Base-by-base conservation (phyloP, 1,284 basidiomycete species). In the Cerioporus squamosus region DNA sequence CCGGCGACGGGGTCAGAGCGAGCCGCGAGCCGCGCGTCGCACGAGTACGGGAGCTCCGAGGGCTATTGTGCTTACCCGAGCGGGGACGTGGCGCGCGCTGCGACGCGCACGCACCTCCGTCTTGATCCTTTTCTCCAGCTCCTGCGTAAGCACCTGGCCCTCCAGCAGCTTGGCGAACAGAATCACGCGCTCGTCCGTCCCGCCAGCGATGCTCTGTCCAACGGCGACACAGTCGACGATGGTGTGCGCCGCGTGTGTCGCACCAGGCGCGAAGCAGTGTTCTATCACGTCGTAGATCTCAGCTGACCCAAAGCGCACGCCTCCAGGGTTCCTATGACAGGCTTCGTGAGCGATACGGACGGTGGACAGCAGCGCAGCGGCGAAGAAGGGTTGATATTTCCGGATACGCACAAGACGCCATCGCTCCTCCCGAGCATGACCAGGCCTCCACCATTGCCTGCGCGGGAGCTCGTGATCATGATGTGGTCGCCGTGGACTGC, bases 281-380 rank as follows among this genome's bases (percentile, higher is more conserved):
- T 93, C 91, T 42, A 95, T 79, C 45, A 94, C 87, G 66, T 91
- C 88, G 75, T 95, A 95, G 53, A 95, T 84, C 74, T 95, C 94
- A 29, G 88, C 85, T 33, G 90, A 89, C 20, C 93, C 93, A 69
- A 95, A 95, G 20, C 93, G 84, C 60, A 96, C 85, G 2, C 93
- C 93, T 53, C 90, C 89, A 4, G 94, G 93, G 72, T 95, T 92
- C 64, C 86, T 88, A 42, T n/a, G 31, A 43, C 44, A 39, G 9
- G 53, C n/a, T 26, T 5, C 38, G 51, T 55, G 48, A 55, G 60
- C 51, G 44, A 40, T 45, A 31, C 45, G 2, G 57, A 60, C 67
- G 42, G 49, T 48, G 23, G 45, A 42, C 59, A 64, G 71, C 63
- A 66, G 62, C 56, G 59, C 60, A 47, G 24, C 44, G 53, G 20